Evolutionary conservation across 225 moss, liverwort and hornwort species (phyloP).

Genomic region (Bryoerythrophyllum caledonicum): DNA sequence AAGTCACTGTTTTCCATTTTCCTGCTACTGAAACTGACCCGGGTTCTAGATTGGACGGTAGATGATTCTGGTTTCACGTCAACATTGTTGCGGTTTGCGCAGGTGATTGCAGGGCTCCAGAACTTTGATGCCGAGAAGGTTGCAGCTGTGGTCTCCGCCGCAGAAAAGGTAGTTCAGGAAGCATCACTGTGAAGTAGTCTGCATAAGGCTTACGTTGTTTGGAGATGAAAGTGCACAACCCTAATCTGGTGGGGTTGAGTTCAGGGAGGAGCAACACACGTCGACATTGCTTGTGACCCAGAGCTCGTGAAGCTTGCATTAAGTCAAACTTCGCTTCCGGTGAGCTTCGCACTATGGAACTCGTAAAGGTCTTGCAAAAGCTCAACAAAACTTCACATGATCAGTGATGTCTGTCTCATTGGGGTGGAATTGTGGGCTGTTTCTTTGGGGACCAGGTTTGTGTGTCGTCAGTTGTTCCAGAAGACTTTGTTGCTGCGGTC

Average conservation of each 20-base stretch:
- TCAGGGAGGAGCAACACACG: constrained; percentile 96
- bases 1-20: neutral
- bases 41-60: neutral
- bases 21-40: neutral
- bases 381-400: neutral
- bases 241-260: constrained; percentile 7
- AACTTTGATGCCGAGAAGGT: constrained; percentile 83
- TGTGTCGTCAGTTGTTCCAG: constrained; percentile 91
- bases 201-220: neutral
- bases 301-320: constrained; percentile 81
- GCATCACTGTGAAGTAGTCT: neutral
- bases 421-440: neutral
- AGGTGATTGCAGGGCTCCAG: constrained; percentile 93
- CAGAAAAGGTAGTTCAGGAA: constrained; percentile 63
- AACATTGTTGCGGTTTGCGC: constrained; percentile 11
- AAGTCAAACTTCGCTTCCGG: constrained; percentile 71
- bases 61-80: neutral
- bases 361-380: neutral
- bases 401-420: neutral
- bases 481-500: constrained; percentile 78
- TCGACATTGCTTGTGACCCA: constrained; percentile 87
- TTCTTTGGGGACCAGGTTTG: constrained; percentile 62
- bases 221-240: neutral
- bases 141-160: constrained; percentile 76
- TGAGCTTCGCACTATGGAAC: constrained; percentile 22